Percentiles rank a stretch among this genome's conserved stretches.
Conservation (phyloP, 140 eudicot genomes). For the Ambrosia hybrid region DNA sequence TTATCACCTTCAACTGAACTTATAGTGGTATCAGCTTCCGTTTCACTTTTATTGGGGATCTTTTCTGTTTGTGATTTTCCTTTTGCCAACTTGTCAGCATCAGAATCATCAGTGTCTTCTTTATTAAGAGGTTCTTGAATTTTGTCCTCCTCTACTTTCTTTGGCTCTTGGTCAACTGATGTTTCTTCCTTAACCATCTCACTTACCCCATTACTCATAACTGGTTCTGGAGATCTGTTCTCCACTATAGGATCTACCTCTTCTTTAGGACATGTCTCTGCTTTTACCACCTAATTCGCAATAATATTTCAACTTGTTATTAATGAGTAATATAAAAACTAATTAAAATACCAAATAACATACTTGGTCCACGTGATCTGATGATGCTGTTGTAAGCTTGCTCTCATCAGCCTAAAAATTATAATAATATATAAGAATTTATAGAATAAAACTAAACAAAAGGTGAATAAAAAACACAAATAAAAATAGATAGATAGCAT, state of each 20-base stretch:
- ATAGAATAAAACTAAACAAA: neutral
- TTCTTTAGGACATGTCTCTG: slow-evolving; percentile 27
- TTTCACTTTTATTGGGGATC: slow-evolving; percentile 34
- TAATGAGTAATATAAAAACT: too few species aligned
- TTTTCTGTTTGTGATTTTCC: slow-evolving; percentile 41
- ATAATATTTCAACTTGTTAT: slow-evolving; percentile 13
- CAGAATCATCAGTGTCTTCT: slow-evolving; percentile 43
- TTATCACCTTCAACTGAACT: slow-evolving; percentile 45
- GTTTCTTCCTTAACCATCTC: slow-evolving; percentile 41
- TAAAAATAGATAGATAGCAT: neutral
- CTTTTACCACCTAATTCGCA: slow-evolving; percentile 51
- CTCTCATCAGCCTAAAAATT: slow-evolving; percentile 43
- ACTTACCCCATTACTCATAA: slow-evolving; percentile 58
- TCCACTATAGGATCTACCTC: slow-evolving; percentile 38
- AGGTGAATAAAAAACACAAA: neutral
- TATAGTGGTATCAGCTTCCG: slow-evolving; percentile 28
- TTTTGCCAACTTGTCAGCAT: slow-evolving; percentile 37
- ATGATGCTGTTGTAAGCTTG: slow-evolving; percentile 42
- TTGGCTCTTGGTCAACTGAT: slow-evolving; percentile 41
- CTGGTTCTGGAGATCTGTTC: slow-evolving; percentile 52
- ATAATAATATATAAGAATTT: neutral
- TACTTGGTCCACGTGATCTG: slow-evolving; percentile 43
- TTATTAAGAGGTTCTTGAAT: slow-evolving; percentile 28
- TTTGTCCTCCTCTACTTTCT: slow-evolving; percentile 34
- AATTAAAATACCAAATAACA: slow-evolving; percentile 11